Conservation (phyloP, 768 basidiomycete genomes). For the Auriscalpium vulgare region DNA sequence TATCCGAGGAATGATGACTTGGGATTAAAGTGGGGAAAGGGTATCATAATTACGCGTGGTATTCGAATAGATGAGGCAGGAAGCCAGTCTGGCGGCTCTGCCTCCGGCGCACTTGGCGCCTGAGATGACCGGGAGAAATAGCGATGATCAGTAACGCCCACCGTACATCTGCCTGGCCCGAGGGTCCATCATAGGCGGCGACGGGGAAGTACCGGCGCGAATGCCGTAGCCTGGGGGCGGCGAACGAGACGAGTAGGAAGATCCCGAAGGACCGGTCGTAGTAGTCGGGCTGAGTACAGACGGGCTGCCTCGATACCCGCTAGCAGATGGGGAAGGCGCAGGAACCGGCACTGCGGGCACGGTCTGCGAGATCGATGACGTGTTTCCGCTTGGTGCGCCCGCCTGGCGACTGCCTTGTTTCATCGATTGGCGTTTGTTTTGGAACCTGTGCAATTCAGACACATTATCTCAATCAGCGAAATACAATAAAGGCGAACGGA, state of each 20-base stretch:
- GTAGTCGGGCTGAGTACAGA: constrained; percentile 4
- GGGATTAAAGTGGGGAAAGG: background rate
- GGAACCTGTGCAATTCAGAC: constrained; percentile 7
- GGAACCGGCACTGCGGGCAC: background rate
- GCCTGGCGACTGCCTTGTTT: constrained; percentile 10
- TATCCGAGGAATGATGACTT: background rate
- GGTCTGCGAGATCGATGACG: background rate
- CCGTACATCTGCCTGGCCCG: constrained; percentile 3
- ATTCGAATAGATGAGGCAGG: background rate
- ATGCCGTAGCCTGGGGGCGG: background rate
- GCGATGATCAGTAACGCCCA: constrained; percentile 12
- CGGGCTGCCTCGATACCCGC: background rate
- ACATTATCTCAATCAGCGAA: background rate
- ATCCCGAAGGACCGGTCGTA: constrained; percentile 1
- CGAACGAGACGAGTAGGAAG: constrained; percentile 9
- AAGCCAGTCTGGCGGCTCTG: background rate
- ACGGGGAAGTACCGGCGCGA: constrained; percentile 7
- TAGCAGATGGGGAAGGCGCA: background rate
- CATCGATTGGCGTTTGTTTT: constrained; percentile 12
- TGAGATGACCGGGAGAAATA: constrained; percentile 1
- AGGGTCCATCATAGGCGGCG: constrained; percentile 9
- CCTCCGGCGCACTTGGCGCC: constrained; percentile 9
- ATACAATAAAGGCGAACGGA: background rate
- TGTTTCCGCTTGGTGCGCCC: background rate
- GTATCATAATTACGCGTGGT: background rate